These are phyloP conservation scores for Taiwanofungus camphoratus DNA, from an alignment of 1,284 basidiomycete genomes.

Conservation along the genomic window DNA sequence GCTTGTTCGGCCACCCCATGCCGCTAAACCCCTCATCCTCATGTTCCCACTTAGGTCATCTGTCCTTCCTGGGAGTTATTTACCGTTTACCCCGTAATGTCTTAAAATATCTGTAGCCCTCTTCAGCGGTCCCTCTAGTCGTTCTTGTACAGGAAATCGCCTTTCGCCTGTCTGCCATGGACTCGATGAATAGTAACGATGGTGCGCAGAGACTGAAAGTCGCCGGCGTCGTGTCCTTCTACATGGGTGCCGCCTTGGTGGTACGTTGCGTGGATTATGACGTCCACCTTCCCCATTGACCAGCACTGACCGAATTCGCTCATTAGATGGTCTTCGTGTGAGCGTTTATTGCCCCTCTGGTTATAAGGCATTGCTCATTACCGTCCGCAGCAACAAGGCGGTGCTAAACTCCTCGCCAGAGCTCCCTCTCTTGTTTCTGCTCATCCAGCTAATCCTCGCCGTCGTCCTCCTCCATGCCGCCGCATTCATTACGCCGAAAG, in stretches of 20 bases:
- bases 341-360: conserved; percentile 18
- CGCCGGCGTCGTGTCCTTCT: conserved; percentile 68
- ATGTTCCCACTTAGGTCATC: no score
- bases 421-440: conserved; percentile 63
- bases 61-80: no score
- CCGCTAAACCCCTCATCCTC: no score
- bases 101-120: no score
- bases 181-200: conserved; percentile 18
- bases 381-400: conserved; percentile 57
- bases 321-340: conserved; percentile 66
- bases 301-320: conserved; percentile 1
- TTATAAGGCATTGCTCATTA: conserved; percentile 1
- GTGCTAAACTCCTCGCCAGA: conserved; percentile 63
- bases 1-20: no score
- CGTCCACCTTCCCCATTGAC: conserved; percentile 3
- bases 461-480: conserved; percentile 56
- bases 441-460: conserved; percentile 64
- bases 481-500: conserved; percentile 38
- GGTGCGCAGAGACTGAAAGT: conserved; percentile 41
- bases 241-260: conserved; percentile 69
- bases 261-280: conserved; percentile 35
- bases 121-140: no score
- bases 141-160: no score
- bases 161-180: no score
- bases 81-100: no score